Evolutionary conservation across 805 yeast genomes (phyloP), one percentile per base, ranked within the genome.

Genomic region (Teunomyces gatunensis): DNA sequence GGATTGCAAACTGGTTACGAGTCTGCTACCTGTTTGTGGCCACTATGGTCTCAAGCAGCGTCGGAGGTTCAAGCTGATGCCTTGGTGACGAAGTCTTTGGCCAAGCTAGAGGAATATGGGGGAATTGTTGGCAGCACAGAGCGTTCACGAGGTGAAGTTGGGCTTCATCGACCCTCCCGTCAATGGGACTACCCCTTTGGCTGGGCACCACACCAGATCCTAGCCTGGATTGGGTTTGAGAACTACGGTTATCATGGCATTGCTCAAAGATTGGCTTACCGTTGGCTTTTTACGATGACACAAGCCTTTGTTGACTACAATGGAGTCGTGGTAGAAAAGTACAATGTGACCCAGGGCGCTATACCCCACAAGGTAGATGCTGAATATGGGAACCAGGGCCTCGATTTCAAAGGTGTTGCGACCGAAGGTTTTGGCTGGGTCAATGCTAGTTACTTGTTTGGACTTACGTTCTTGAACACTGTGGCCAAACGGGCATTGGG

Each of bases 371-470:
- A 84, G 52, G 97, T 94, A 20, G 89, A 85, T 53, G 98, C 97
- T 0, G 97, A 92, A 64, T 92, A 92, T 66, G 99, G 99, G 18
- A 92, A 92, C 63, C 98, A 94, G 67, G 99, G 99, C 7, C 77
- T 88, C 1, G 96, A 85, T 51, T 88, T 90, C 61, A 86, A 87
- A 63, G 96, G 96, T 41, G 97, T 87, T 36, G 96, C 96, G 0
- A 84, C 87, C 6, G 97, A 94, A 68, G 99, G 99, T 1, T 92
- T 92, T 66, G 99, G 98, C 1, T 92, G 99, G 99, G 97, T 92
- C 44, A 92, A 92, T 69, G 86, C 98, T 5, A 83, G 94, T 56
- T 90, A 80, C 65, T 58, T 85, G 23, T 64, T 86, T 51, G 97
- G 97, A 0, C 69, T 89, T 51, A 75, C 84, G 18, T 80, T 79